A percentile compares a stretch with the other conserved stretches of the same genome.
phyloP scores from a whole-genome alignment of 306 rosid species.

The Gynostemma pentaphyllum region DNA sequence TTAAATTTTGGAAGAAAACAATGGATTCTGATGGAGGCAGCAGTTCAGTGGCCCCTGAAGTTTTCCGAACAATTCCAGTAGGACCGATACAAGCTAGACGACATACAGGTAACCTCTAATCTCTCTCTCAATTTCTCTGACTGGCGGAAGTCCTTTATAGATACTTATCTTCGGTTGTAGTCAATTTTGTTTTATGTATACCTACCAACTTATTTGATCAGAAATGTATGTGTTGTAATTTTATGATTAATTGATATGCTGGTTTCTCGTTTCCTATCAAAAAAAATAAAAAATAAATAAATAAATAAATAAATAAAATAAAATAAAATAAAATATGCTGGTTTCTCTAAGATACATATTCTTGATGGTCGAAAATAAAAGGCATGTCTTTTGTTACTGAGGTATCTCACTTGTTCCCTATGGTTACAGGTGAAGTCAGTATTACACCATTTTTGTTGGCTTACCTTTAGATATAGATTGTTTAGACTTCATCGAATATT shows the following conservation, averaged over 20 bases:
- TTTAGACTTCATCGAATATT: too few species aligned
- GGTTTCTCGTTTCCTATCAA: too few species aligned
- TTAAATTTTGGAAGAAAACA: neutral
- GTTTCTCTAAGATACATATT: too few species aligned
- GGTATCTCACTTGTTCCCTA: neutral
- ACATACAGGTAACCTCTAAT: slow-evolving; percentile 8
- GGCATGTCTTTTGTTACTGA: neutral
- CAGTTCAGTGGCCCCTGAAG: neutral
- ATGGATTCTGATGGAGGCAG: slow-evolving; percentile 7
- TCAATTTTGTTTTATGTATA: neutral
- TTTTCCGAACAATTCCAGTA: neutral
- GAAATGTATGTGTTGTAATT: neutral
- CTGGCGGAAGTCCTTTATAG: too few species aligned
- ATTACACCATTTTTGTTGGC: neutral
- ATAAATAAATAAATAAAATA: too few species aligned
- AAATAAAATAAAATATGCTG: too few species aligned
- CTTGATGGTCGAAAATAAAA: too few species aligned
- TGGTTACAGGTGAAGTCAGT: neutral
- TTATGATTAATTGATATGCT: neutral
- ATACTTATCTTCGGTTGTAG: neutral
- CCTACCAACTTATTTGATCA: neutral
- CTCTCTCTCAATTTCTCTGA: too few species aligned
- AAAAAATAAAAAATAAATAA: too few species aligned
- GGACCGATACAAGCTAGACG: neutral
- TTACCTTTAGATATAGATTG: neutral